Base-by-base conservation (phyloP, 805 yeast species). In the Maudiozyma barnettii region DNA sequence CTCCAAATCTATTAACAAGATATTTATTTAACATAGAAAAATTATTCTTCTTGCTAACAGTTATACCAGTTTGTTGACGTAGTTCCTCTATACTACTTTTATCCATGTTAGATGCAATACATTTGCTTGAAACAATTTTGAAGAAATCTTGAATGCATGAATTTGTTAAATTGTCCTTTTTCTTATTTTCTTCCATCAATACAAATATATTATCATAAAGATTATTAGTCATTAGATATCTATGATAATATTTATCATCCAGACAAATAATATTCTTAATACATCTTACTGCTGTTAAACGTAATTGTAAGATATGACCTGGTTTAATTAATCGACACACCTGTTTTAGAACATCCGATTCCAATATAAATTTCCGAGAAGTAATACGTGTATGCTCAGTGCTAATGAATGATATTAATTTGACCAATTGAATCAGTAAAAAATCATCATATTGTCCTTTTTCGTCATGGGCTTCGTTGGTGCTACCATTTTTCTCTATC, bases 81-180 rank as follows among this genome's bases (percentile, higher is more conserved):
- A 38, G 31, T 36, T 45, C 48, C 13, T 31, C 38, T 12, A 23
- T 39, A 20, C 29, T 36, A 4, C 13, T 12, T 22, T 26, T 33
- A 6, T 43, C 47, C n/a, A 31, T 19, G 10, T 12, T 16, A 1
- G 35, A 16, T 4, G 41, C n/a, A 4, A 49, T 22, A 45, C 58
- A 54, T 23, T 55, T 51, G 5, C 49, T 47, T 47, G 66, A 54
- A 45, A 76, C 57, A 19, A 73, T 69, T 54, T 78, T 83, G 31
- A 81, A 67, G 20, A 90, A 69, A 59, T 84, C 89, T 41, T 88
- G 69, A 52, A 91, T 76, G 5, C 90, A 76, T 0, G 96, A 88
- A 57, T 79, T 84, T 2, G 84, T 74, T 49, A 89, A 65, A 58
- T 81, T 84, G 59, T 84, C 79, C 36, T 66, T 64, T 29, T 69